A percentile compares a stretch with the other conserved stretches of the same genome.
phyloP scores from a whole-genome alignment of 2,329 filamentous ascomycete species.

The Conoideocrella luteorostrata region DNA sequence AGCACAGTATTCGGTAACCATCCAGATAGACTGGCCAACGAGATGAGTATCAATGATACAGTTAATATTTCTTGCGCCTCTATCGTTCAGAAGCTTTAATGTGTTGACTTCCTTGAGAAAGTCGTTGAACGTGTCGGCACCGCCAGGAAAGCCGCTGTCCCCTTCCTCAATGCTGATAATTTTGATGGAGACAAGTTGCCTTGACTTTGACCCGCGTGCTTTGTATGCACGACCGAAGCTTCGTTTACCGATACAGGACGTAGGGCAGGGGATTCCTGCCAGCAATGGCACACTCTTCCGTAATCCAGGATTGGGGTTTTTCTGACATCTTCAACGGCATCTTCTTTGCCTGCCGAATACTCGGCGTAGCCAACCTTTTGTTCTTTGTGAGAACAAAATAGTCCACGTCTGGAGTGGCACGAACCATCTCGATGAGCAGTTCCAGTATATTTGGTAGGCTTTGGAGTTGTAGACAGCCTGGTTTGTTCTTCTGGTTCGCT shows the following conservation, averaged over 20 bases:
- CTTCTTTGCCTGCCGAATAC: slow-evolving; percentile 34
- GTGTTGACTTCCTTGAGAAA: slow-evolving; percentile 58
- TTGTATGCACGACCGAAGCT: slow-evolving; percentile 71
- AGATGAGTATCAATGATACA: slow-evolving; percentile 70
- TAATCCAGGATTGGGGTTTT: slow-evolving; percentile 59
- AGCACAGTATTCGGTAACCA: slow-evolving; percentile 78
- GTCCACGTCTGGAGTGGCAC: too few relatives aligned
- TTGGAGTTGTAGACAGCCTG: too few relatives aligned
- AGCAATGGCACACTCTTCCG: slow-evolving; percentile 52
- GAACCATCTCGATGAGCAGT: too few relatives aligned
- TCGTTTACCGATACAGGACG: slow-evolving; percentile 63
- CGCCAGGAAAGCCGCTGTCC: slow-evolving; percentile 56
- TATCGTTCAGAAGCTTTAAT: slow-evolving; percentile 65
- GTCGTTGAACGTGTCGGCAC: slow-evolving; percentile 55
- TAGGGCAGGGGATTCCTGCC: slow-evolving; percentile 58
- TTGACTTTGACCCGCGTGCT: slow-evolving; percentile 36
- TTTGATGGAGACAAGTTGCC: slow-evolving; percentile 59
- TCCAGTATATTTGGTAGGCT: too few relatives aligned
- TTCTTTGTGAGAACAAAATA: too few relatives aligned
- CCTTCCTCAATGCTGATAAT: slow-evolving; percentile 71
- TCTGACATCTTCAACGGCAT: slow-evolving; percentile 60
- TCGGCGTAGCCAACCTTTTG: slow-evolving; percentile 24
- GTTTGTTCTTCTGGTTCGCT: too few relatives aligned
- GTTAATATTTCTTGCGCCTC: slow-evolving; percentile 71
- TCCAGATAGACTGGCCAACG: slow-evolving; percentile 74